Evolutionary conservation across 495 filamentous ascomycete genomes (phyloP).

Genomic region (Lophiostoma macrostomum): DNA sequence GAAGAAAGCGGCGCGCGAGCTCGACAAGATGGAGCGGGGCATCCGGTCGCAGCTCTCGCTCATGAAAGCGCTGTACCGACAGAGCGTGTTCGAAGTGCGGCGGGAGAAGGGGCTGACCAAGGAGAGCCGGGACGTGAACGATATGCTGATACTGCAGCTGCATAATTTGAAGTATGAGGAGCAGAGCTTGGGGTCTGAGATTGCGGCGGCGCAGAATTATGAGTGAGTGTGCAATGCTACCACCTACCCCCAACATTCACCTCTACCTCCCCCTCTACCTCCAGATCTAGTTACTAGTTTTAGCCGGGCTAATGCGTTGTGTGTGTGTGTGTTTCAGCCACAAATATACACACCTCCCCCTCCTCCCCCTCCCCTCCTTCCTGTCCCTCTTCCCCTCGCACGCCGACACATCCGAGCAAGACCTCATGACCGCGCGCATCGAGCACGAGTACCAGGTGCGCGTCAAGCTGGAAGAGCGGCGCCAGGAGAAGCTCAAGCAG

Average conservation of each 20-base stretch:
- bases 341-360: constrained; percentile 77
- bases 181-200: constrained; percentile 83
- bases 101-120: constrained; percentile 83
- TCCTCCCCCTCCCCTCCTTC: constrained; percentile 82
- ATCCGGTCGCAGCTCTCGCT: constrained; percentile 76
- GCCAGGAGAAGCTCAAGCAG: constrained; percentile 80
- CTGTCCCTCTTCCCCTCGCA: constrained; percentile 74
- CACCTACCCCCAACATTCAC: too few relatives aligned
- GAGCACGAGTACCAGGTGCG: constrained; percentile 85
- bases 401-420: constrained; percentile 63
- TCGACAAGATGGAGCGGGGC: constrained; percentile 74
- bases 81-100: constrained; percentile 74
- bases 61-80: constrained; percentile 76
- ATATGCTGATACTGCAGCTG: constrained; percentile 83
- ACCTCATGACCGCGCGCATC: constrained; percentile 87
- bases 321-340: too few relatives aligned
- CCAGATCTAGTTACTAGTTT: too few relatives aligned
- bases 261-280: too few relatives aligned
- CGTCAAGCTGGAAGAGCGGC: constrained; percentile 79
- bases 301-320: constrained; percentile 26
- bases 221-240: constrained; percentile 62
- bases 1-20: constrained; percentile 54
- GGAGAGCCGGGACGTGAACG: constrained; percentile 85
- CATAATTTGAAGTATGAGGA: constrained; percentile 98
- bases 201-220: constrained; percentile 83